Evolutionary conservation across 73 alveolate genomes (phyloP).

Genomic region (Blepharisma stoltei): DNA sequence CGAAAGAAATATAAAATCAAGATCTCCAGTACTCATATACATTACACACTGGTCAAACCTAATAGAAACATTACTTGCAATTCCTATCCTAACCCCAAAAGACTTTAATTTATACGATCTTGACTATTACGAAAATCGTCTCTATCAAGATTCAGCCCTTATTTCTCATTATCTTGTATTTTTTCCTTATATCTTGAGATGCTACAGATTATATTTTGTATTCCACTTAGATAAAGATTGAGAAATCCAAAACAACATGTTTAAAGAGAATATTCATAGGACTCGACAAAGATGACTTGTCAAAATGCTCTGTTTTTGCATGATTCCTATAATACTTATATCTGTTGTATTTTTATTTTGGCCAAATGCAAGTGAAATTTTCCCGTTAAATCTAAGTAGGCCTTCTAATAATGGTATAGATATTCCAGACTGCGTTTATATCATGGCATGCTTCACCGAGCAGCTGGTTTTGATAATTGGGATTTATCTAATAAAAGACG

Average conservation of each 20-base stretch:
- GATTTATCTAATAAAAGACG: neutral
- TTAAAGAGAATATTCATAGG: neutral
- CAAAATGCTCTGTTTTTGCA: neutral
- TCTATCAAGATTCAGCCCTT: neutral
- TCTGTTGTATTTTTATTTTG: neutral
- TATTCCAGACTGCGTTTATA: neutral
- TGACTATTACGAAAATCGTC: neutral
- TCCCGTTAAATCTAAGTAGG: neutral
- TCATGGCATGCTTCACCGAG: neutral
- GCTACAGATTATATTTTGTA: neutral
- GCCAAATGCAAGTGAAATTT: neutral
- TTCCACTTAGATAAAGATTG: neutral
- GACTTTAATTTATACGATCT: neutral
- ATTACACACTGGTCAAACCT: slow-evolving; percentile 24
- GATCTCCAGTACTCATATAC: slow-evolving; percentile 10
- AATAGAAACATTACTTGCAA: neutral
- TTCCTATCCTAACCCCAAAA: neutral
- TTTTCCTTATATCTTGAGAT: slow-evolving; percentile 4
- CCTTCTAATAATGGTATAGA: neutral
- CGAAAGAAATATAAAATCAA: neutral
- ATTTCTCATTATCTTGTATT: slow-evolving; percentile 2
- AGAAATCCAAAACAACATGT: neutral
- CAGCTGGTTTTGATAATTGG: neutral
- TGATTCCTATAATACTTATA: slow-evolving; percentile 12
- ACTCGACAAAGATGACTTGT: slow-evolving; percentile 5